Evolutionary conservation across 208 protist genomes (phyloP), one percentile per base, ranked within the genome.

Genomic region (Acanthamoeba royreba): DNA sequence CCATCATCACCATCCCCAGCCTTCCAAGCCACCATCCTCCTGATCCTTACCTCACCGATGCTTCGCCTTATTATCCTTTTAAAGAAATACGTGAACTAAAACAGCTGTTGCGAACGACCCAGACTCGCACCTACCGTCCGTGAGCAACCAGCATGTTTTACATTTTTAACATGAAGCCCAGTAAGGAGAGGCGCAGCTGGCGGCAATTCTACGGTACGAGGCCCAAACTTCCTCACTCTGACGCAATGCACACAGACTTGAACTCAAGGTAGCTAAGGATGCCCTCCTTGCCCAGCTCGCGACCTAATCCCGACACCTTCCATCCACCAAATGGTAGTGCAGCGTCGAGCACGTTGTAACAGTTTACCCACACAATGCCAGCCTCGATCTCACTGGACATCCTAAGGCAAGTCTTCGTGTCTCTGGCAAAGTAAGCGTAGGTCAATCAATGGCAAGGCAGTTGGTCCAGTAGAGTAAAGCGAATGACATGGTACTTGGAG

Each of bases 401-500:
- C 22, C 28, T 74, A 28, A 40, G 63, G 33, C 19, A n/a, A 17
- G 15, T 74, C 22, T n/a, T 38, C 63, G 33, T 15, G 33, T 74
- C 63, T 28, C 63, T 74, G 63, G 22, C 9, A 55, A 19, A 55
- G 49, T 9, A 55, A 55, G 49, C 19, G 49, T 25, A 9, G 19
- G 19, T 55, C 49, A 25, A 55, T 55, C 49, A 9, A 55, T 25
- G 49, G 49, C 49, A 19, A 55, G 49, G 9, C 49, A 55, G 49
- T 55, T 19, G 9, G 49, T 9, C 49, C 49, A 25, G 49, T 25
- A 55, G 13, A 55, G 13, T 25, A 55, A 55, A 25, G 13, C 9
- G 49, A 19, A 55, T 55, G 49, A 17, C 81, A 72, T 97, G 95
- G 93, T 98, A 95, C 47, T 72, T 69, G 89, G 97, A 97, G 96